phyloP scores from a whole-genome alignment of 768 basidiomycete genomes.

The Leccinellum luteum region DNA sequence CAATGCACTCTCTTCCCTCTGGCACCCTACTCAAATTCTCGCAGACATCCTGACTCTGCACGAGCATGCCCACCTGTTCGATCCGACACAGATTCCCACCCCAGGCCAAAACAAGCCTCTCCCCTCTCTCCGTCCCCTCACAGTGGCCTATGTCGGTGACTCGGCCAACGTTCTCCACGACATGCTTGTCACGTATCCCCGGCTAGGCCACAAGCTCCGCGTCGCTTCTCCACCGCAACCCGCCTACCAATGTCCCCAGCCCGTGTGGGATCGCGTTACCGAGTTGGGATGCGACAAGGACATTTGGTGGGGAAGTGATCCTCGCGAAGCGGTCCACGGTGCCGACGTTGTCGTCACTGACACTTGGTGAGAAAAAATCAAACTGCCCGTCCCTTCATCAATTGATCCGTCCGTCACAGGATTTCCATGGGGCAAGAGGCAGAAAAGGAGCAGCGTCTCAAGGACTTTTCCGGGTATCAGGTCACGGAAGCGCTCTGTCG shows the following conservation, averaged over 20 bases:
- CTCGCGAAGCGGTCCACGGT: conserved; percentile 80
- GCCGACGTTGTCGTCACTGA: conserved; percentile 98
- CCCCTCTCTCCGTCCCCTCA: conserved; percentile 69
- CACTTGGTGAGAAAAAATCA: conserved; percentile 66
- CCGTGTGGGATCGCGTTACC: conserved; percentile 81
- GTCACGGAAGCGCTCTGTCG: conserved; percentile 86
- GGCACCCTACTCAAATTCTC: conserved; percentile 95
- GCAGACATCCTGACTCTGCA: conserved; percentile 91
- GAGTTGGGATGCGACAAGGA: conserved; percentile 69
- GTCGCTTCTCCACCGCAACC: conserved; percentile 72
- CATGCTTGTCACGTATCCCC: conserved; percentile 93
- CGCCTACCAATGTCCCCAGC: conserved; percentile 61
- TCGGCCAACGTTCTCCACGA: conserved; percentile 94
- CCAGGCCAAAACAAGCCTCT: conserved; percentile 33
- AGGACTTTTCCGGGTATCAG: conserved; percentile 91
- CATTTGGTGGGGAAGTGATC: conserved; percentile 75
- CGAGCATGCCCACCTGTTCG: conserved; percentile 64
- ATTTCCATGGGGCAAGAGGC: conserved; percentile 99
- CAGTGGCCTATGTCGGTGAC: conserved; percentile 92
- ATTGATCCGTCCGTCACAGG: conserved; percentile 42
- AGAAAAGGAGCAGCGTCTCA: conserved; percentile 81
- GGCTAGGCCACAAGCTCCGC: conserved; percentile 82
- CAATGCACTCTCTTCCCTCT: conserved; percentile 93
- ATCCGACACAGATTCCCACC: conserved; percentile 18
- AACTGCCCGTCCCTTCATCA: background rate